These are phyloP conservation scores for Aspergillus conjunctus DNA, from an alignment of 495 filamentous ascomycete genomes.

Conservation along the genomic window DNA sequence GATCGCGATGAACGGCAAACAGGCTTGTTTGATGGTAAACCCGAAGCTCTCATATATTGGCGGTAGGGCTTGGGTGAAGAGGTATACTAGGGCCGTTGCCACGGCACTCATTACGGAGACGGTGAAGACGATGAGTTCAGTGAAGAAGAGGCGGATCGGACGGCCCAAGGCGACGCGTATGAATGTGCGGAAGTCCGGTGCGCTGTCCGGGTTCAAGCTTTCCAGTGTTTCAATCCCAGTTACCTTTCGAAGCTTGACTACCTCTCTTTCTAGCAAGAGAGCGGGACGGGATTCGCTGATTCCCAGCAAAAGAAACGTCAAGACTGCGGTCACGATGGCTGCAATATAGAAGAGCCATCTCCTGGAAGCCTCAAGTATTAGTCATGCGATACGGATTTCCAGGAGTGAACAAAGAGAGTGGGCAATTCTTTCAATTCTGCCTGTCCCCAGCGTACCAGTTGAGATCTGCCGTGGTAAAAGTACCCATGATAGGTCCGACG, in stretches of 20 bases:
- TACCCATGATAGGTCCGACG: conserved; percentile 48
- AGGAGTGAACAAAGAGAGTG: background rate
- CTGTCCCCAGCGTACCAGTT: conserved; percentile 32
- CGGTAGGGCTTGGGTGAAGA: conserved; percentile 54
- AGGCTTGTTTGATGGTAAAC: conserved; percentile 41
- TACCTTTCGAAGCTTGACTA: conserved; percentile 29
- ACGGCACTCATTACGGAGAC: conserved; percentile 49
- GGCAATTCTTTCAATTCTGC: background rate
- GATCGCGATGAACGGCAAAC: conserved; percentile 53
- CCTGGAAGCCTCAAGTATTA: conserved; percentile 16
- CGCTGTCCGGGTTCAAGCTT: conserved; percentile 45
- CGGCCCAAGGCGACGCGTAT: conserved; percentile 43
- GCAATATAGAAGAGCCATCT: conserved; percentile 44
- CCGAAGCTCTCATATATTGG: conserved; percentile 50
- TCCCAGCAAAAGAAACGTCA: conserved; percentile 36
- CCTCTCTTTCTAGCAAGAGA: conserved; percentile 39
- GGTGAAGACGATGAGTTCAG: conserved; percentile 52
- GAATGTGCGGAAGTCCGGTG: conserved; percentile 42
- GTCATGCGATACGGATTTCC: background rate
- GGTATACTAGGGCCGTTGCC: conserved; percentile 54
- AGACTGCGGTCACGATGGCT: conserved; percentile 40
- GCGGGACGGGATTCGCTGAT: conserved; percentile 50
- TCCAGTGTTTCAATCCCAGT: conserved; percentile 30
- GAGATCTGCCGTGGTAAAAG: conserved; percentile 39
- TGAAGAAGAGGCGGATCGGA: conserved; percentile 49